These are phyloP conservation scores for Populus alba DNA, from an alignment of 345 rosid genomes.

Conservation along the genomic window DNA sequence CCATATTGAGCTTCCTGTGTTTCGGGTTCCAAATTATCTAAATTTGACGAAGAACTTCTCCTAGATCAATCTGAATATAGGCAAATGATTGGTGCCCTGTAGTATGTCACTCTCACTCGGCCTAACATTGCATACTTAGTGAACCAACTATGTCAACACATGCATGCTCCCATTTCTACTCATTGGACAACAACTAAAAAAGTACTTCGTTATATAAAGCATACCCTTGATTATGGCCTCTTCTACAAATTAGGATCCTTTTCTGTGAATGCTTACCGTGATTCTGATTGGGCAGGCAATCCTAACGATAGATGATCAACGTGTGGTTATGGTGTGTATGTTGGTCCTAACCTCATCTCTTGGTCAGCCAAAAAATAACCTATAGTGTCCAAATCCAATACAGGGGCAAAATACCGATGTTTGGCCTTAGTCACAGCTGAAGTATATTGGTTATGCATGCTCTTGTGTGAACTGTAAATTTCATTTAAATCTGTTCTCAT, in stretches of 20 bases:
- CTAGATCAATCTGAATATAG: no score
- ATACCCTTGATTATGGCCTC: not conserved
- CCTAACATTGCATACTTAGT: no score
- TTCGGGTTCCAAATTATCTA: not conserved
- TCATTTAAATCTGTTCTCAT: no score
- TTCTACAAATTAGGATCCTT: not conserved
- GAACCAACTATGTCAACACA: no score
- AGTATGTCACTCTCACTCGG: not conserved
- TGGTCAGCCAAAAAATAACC: not conserved
- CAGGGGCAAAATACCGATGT: rapidly evolving
- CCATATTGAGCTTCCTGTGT: not conserved
- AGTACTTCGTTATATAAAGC: not conserved
- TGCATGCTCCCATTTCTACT: not conserved
- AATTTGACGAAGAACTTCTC: not conserved
- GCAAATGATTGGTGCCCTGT: not conserved
- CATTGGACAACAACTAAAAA: no score
- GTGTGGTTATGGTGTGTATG: not conserved
- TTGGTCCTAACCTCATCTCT: not conserved
- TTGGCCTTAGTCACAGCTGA: not conserved
- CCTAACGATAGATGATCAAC: not conserved
- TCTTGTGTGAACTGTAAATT: no score
- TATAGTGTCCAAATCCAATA: not conserved
- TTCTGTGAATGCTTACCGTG: not conserved
- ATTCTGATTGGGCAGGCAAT: not conserved
- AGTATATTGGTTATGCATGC: not conserved